A percentile compares a stretch with the other conserved stretches of the same genome.
phyloP scores from a whole-genome alignment of 2,329 filamentous ascomycete species.

The Proliferodiscus dingleyae region DNA sequence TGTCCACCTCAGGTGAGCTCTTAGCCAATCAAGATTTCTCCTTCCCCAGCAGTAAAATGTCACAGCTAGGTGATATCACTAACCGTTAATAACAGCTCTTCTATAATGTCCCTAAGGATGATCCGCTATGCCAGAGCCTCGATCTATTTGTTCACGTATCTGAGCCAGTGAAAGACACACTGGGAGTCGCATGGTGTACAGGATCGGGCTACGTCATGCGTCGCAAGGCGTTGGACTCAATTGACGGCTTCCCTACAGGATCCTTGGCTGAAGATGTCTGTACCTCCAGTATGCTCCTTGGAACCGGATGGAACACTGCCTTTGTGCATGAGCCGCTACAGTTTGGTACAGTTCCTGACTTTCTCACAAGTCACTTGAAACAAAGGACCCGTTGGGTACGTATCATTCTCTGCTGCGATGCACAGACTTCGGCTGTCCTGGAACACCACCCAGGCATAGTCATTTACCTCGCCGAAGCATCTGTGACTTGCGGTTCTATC shows the following conservation, averaged over 20 bases:
- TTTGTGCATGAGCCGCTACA: constrained; percentile 56
- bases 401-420: no score
- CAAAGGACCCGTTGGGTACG: constrained; percentile 51
- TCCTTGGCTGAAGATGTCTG: constrained; percentile 57
- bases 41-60: no score
- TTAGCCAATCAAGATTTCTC: not conserved
- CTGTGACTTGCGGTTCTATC: no score
- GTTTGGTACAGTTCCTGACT: constrained; percentile 55
- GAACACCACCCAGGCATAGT: no score
- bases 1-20: constrained; percentile 48
- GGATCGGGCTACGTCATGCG: constrained; percentile 58
- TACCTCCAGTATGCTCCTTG: constrained; percentile 54
- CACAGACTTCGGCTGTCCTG: no score
- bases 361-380: constrained; percentile 50
- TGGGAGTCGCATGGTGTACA: constrained; percentile 57
- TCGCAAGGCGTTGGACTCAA: constrained; percentile 53
- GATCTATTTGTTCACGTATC: constrained; percentile 54
- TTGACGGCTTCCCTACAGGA: constrained; percentile 57
- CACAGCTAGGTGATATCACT: not conserved
- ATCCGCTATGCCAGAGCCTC: constrained; percentile 51
- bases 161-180: constrained; percentile 41
- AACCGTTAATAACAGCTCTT: constrained; percentile 44
- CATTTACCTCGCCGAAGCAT: no score
- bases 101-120: constrained; percentile 55
- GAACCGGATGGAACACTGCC: constrained; percentile 57